A percentile compares a stretch with the other conserved stretches of the same genome.
Conservation (phyloP, 768 basidiomycete species). For the Pisolithus microcarpus region DNA sequence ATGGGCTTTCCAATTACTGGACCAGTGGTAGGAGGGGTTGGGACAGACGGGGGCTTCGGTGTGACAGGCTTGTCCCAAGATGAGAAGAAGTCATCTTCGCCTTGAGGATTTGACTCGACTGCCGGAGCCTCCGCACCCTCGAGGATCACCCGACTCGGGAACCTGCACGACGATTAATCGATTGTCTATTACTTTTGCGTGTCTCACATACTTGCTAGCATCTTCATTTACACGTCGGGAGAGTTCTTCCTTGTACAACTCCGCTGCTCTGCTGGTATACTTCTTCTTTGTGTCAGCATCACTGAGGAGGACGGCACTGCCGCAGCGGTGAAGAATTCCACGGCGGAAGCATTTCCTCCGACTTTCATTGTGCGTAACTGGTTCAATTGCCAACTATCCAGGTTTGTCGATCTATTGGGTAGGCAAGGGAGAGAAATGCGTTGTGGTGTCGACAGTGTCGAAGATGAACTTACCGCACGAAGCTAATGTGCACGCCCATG, state of each 20-base stretch:
- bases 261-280: slow-evolving; percentile 78
- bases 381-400: slow-evolving; percentile 86
- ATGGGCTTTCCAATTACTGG: slow-evolving; percentile 53
- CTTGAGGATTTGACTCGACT: slow-evolving; percentile 35
- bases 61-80: slow-evolving; percentile 86
- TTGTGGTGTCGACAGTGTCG: neutral
- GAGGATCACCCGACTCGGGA: slow-evolving; percentile 68
- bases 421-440: slow-evolving; percentile 6
- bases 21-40: slow-evolving; percentile 44
- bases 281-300: slow-evolving; percentile 83
- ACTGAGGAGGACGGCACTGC: slow-evolving; percentile 60
- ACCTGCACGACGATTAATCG: slow-evolving; percentile 39
- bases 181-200: neutral
- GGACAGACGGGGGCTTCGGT: slow-evolving; percentile 45
- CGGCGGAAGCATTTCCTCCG: slow-evolving; percentile 82
- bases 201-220: slow-evolving; percentile 43
- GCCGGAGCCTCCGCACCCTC: slow-evolving; percentile 63
- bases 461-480: slow-evolving; percentile 66
- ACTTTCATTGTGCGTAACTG: slow-evolving; percentile 96
- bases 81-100: slow-evolving; percentile 92
- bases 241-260: slow-evolving; percentile 89
- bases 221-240: slow-evolving; percentile 77
- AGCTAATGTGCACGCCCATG: slow-evolving; percentile 97
- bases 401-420: slow-evolving; percentile 77
- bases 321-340: slow-evolving; percentile 89